phyloP scores from a whole-genome alignment of 176 grass and related monocot genomes.

The Zoysia japonica region DNA sequence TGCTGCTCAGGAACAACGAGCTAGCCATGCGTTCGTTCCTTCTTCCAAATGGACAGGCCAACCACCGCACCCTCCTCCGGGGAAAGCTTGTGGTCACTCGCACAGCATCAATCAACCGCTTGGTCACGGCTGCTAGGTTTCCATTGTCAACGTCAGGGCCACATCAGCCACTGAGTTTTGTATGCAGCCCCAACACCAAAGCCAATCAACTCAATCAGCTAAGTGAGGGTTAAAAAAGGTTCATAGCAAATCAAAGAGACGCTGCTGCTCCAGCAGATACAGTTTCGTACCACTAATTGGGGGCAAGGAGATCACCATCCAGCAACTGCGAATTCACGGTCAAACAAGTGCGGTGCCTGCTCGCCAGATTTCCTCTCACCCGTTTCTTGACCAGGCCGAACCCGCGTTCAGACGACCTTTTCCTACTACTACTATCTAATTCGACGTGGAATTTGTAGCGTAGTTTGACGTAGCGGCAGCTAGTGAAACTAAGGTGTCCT shows the following conservation, averaged over 20 bases:
- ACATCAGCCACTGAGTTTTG: constrained; percentile 35
- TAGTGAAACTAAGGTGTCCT: constrained; percentile 38
- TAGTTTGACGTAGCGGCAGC: constrained; percentile 30
- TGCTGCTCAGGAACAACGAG: background rate
- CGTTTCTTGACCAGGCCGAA: constrained; percentile 25
- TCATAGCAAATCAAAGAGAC: constrained; percentile 19
- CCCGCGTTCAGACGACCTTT: constrained; percentile 31
- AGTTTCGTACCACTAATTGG: background rate
- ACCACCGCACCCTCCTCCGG: constrained; percentile 37
- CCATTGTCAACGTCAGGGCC: constrained; percentile 47
- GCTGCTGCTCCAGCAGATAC: background rate
- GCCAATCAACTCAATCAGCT: background rate
- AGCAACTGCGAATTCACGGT: too few relatives aligned
- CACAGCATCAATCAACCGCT: constrained; percentile 37
- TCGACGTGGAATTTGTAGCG: constrained; percentile 33
- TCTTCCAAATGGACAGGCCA: constrained; percentile 43
- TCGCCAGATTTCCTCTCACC: background rate
- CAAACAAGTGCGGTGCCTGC: too few relatives aligned
- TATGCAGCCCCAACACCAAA: constrained; percentile 15
- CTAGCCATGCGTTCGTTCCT: constrained; percentile 17
- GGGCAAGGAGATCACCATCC: background rate
- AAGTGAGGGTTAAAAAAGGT: background rate
- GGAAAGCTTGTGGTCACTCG: constrained; percentile 43
- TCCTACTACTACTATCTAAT: constrained; percentile 7
- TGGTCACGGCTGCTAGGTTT: constrained; percentile 37